Evolutionary conservation across 2,329 filamentous ascomycete genomes (phyloP), one percentile per base, ranked within the genome.

Genomic region (Pyrenophora graminea): DNA sequence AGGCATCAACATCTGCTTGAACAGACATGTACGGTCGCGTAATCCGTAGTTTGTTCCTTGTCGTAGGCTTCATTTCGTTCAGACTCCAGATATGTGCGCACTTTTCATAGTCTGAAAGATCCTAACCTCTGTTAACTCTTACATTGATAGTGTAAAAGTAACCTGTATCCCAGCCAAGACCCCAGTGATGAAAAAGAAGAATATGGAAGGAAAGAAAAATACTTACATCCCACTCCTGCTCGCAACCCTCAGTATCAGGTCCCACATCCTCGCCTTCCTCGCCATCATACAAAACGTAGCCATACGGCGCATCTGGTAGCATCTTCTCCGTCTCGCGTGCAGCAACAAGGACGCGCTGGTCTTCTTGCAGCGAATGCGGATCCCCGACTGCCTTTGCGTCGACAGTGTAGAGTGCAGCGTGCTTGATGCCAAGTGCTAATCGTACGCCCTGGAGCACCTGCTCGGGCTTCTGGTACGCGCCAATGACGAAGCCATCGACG

Each of bases 391-490:
- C 39, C n/a, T 45, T 53, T 3, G 55, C 57, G 3, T 58, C 55
- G 5, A 30, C 13, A 0, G 55, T 60, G 31, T 58, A 58, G 1
- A 60, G 39, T 1, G 44, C 45, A 1, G 55, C 57, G 8, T 58
- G 47, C 8, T 49, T 43, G 41, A 55, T 39, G 7, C 48, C 31
- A 7, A 60, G 36, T 1, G 51, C 49, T 2, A 58, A 42, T 8
- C 57, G 52, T 19, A 60, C 50, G 19, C 55, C 52, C 36, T 51
- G 51, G 3, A 58, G 27, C 0, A 58, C 50, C n/a, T 60, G 57
- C 18, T 60, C 49, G 23, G 45, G 41, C 1, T 45, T 45, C 8
- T 51, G 49, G 33, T 49, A 60, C 0, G 52, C 49, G 6, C 48
- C 43, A 36, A 60, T 46, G 36, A 56, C 45, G 19, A 58, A 55